Base-by-base conservation (phyloP, 176 grass and related monocot genomes). In the Oryza coarctata region DNA sequence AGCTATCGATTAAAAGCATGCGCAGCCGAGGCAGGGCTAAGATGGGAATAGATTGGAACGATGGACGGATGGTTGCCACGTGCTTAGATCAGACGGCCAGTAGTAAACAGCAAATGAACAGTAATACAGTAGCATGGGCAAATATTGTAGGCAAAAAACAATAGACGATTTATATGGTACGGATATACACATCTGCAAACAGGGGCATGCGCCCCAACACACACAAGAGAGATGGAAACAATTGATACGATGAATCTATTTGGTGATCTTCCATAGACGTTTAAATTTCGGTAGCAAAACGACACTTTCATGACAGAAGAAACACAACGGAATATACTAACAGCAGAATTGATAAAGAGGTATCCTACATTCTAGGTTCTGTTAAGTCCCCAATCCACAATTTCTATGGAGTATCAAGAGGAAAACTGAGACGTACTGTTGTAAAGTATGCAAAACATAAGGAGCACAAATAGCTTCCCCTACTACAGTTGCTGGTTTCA, bases 401-500 rank as follows among this genome's bases (percentile, higher is more conserved):
- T 82, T 82, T 83, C 74, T 63, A 87, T 74, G 61, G 31, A 13
- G 66, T 76, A 27, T 12, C 20, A 77, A 63, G 34, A 80, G 61
- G 72, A 92, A 87, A 91, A 73, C 40, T 84, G 74, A 70, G 55
- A 73, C 83, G 68, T 91, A 84, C 70, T 29, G 52, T 28, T 84
- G 71, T 40, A 75, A 79, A 62, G 67, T 79, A 40, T 68, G 82
- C 76, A 84, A 84, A 88, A 88, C 36, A 62, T n/a, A 84, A 68
- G 23, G 29, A 82, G 76, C 81, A 78, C 69, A 18, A 9, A 91
- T 63, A 50, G 50, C 18, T 68, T 70, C 14, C 80, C 57, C 61
- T 77, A 71, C 85, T 83, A 75, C 70, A 64, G 30, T 38, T 60
- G 38, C 61, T 63, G 18, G 80, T 76, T 78, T 97, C 77, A 91